Evolutionary conservation across 352 stramenopile genomes (phyloP).

Genomic region (Blastocystis sp.): DNA sequence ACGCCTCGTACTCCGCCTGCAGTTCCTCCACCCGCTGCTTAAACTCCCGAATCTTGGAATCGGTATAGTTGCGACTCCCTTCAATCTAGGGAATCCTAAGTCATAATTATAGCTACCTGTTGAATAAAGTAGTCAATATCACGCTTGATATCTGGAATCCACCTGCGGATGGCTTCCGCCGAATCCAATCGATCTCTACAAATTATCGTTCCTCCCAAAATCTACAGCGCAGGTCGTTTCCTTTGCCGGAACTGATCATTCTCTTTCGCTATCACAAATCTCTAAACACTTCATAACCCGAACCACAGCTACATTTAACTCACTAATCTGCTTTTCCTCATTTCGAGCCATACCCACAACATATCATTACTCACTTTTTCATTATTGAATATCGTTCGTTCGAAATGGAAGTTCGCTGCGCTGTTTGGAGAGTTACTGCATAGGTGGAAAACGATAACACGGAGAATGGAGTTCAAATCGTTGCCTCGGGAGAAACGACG

Average conservation of each 20-base stretch:
- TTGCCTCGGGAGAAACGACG: not conserved
- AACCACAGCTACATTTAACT: slow-evolving; percentile 1
- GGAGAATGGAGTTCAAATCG: slow-evolving; percentile 49
- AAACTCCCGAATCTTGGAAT: slow-evolving; percentile 38
- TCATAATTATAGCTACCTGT: not conserved
- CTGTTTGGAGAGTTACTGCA: not conserved
- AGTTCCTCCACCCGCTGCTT: not conserved
- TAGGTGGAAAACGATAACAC: slow-evolving; percentile 46
- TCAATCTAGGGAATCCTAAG: slow-evolving; percentile 14
- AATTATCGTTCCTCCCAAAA: not conserved
- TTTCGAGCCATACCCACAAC: slow-evolving; percentile 20
- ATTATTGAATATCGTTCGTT: not conserved
- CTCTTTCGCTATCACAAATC: slow-evolving; percentile 38
- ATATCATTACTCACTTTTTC: not conserved
- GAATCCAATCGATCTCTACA: not conserved
- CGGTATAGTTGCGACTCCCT: slow-evolving; percentile 38
- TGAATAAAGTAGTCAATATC: slow-evolving; percentile 54
- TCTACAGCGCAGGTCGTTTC: not conserved
- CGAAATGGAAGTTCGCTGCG: slow-evolving; percentile 7
- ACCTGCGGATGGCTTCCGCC: slow-evolving; percentile 17
- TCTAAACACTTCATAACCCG: not conserved
- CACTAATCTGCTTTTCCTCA: slow-evolving; percentile 40
- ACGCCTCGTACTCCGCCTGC: not conserved
- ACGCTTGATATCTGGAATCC: slow-evolving; percentile 43
- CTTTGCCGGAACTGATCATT: slow-evolving; percentile 1